phyloP scores from a whole-genome alignment of 768 basidiomycete species.

The Pleurotus citrinopileatus region DNA sequence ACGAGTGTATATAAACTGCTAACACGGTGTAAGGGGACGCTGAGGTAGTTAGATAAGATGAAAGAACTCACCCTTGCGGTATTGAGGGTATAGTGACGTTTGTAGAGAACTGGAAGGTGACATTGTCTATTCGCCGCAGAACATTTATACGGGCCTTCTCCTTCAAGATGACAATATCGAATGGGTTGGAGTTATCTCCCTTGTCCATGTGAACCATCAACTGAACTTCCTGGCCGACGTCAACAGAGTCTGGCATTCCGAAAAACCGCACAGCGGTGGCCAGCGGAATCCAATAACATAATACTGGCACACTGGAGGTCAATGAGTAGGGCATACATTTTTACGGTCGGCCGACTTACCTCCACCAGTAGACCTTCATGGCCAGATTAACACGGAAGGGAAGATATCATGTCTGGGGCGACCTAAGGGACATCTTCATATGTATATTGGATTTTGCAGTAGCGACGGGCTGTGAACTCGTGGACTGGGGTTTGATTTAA shows the following conservation, averaged over 20 bases:
- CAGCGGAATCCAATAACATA: background rate
- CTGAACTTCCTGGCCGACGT: background rate
- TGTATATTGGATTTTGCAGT: background rate
- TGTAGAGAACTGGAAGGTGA: background rate
- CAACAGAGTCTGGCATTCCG: background rate
- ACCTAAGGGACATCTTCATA: background rate
- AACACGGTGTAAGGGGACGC: background rate
- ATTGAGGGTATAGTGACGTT: background rate
- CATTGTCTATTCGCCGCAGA: background rate
- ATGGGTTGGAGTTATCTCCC: slow-evolving; percentile 1
- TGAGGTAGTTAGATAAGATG: background rate
- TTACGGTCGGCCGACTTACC: background rate
- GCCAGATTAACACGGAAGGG: background rate
- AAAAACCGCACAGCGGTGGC: slow-evolving; percentile 1
- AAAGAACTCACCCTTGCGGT: background rate
- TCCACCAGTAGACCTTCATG: slow-evolving; percentile 3
- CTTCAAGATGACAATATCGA: background rate
- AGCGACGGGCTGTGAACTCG: too few species aligned
- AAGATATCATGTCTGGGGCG: background rate
- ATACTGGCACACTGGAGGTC: background rate
- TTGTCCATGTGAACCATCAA: background rate
- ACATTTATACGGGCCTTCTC: background rate
- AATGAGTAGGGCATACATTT: background rate
- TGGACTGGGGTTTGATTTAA: too few species aligned
- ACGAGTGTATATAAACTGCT: background rate